Evolutionary conservation across 345 rosid species (phyloP).

Genomic region (Noccaea caerulescens): DNA sequence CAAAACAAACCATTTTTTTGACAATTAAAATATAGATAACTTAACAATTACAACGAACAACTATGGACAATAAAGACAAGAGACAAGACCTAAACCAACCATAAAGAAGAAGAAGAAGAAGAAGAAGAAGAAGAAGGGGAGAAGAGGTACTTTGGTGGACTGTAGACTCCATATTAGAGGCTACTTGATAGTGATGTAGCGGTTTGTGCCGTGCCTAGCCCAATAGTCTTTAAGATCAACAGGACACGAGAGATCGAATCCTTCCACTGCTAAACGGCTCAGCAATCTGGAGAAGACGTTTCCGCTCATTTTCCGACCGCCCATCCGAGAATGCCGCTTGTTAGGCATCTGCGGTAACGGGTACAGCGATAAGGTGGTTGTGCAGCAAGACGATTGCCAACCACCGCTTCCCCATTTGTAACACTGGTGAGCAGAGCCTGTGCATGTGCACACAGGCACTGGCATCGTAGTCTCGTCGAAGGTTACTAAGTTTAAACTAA

Average conservation of each 20-base stretch:
- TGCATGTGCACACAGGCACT: conserved; percentile 83
- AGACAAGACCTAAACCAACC: conserved; percentile 14
- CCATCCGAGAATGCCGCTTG: conserved; percentile 84
- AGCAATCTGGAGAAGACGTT: conserved; percentile 77
- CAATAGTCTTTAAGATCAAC: conserved; percentile 88
- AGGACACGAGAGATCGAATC: conserved; percentile 67
- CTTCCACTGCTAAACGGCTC: conserved; percentile 72
- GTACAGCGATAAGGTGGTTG: conserved; percentile 74
- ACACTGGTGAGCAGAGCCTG: conserved; percentile 74
- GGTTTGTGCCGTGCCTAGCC: conserved; percentile 97
- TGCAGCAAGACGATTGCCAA: conserved; percentile 99
- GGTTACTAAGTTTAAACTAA: conserved; percentile 62
- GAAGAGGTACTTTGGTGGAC: neutral
- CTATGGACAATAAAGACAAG: conserved; percentile 25
- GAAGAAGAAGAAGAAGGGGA: neutral
- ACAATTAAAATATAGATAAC: too few relatives aligned
- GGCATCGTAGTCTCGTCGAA: conserved; percentile 82
- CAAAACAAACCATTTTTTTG: too few relatives aligned
- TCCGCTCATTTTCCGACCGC: conserved; percentile 97
- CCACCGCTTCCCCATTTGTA: conserved; percentile 99
- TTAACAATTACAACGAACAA: neutral
- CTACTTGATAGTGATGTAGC: conserved; percentile 95
- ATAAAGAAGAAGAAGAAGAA: neutral
- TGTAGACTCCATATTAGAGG: neutral
- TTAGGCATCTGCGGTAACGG: conserved; percentile 93